phyloP scores from a whole-genome alignment of 2,329 filamentous ascomycete species.

The Periconia digitata region DNA sequence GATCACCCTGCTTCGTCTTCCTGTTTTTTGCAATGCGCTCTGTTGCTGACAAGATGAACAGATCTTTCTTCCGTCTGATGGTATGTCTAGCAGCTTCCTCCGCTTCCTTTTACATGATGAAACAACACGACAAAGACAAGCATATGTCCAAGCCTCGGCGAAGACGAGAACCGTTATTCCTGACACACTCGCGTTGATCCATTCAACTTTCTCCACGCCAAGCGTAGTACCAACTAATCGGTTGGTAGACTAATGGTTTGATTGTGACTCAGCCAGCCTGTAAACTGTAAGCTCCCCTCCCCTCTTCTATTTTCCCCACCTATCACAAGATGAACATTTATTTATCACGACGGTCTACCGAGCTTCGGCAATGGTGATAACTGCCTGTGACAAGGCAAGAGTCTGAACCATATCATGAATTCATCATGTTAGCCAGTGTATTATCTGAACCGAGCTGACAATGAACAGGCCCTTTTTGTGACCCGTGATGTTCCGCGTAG shows the following conservation, averaged over 20 bases:
- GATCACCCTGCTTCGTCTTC: constrained; percentile 1
- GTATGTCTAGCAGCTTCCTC: constrained; percentile 4
- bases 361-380: constrained; percentile 78
- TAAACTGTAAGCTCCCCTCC: constrained; percentile 14
- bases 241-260: constrained; percentile 10
- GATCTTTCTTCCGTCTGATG: neutral
- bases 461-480: too few relatives aligned
- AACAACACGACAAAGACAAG: constrained; percentile 80
- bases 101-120: constrained; percentile 68
- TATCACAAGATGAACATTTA: constrained; percentile 45
- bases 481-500: too few relatives aligned
- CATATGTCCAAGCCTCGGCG: constrained; percentile 86
- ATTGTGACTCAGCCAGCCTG: neutral
- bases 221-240: constrained; percentile 25
- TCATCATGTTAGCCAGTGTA: too few relatives aligned
- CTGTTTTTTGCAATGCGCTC: neutral
- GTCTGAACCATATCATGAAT: constrained; percentile 29
- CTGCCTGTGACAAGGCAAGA: constrained; percentile 72
- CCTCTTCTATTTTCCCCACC: neutral
- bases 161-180: constrained; percentile 50
- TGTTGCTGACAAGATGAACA: neutral
- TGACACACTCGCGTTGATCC: constrained; percentile 24
- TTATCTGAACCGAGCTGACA: too few relatives aligned
- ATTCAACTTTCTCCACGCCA: constrained; percentile 17
- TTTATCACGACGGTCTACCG: constrained; percentile 86